A percentile compares a stretch with the other conserved stretches of the same genome.
Conservation (phyloP, 331 rosid genomes). For the Prunus yedoensis region DNA sequence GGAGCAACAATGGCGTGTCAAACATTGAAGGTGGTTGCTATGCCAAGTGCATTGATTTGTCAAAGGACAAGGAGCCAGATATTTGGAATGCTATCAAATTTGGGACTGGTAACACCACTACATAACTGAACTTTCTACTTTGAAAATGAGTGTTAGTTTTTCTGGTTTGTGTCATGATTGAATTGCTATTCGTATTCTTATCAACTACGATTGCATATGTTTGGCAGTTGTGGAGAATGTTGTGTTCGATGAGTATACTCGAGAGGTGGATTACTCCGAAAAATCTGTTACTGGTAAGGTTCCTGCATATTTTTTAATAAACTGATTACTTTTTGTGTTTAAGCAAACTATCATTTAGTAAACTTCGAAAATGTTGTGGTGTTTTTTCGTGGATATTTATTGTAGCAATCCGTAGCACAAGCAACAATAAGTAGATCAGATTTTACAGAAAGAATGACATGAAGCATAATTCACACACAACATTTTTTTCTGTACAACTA, state of each 20-base stretch:
- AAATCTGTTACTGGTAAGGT: slow-evolving; percentile 80
- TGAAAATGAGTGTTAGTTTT: neutral
- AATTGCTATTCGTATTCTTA: neutral
- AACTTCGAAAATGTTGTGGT: neutral
- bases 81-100: slow-evolving; percentile 93
- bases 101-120: slow-evolving; percentile 64
- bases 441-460: neutral
- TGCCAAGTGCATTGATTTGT: slow-evolving; percentile 90
- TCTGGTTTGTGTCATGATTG: neutral
- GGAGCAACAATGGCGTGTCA: slow-evolving; percentile 81
- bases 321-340: neutral
- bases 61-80: slow-evolving; percentile 82
- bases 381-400: too few species aligned
- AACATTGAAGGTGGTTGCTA: slow-evolving; percentile 98
- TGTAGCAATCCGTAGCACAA: too few species aligned
- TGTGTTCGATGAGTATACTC: slow-evolving; percentile 74
- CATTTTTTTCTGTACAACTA: neutral
- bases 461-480: neutral
- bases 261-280: slow-evolving; percentile 79
- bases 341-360: neutral
- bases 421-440: neutral
- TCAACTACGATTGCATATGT: neutral
- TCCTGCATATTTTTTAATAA: neutral
- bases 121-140: neutral
- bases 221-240: slow-evolving; percentile 77